These are phyloP conservation scores for Debaryomycetaceae sp. DNA, from an alignment of 1,139 yeast species.

Conservation along the genomic window DNA sequence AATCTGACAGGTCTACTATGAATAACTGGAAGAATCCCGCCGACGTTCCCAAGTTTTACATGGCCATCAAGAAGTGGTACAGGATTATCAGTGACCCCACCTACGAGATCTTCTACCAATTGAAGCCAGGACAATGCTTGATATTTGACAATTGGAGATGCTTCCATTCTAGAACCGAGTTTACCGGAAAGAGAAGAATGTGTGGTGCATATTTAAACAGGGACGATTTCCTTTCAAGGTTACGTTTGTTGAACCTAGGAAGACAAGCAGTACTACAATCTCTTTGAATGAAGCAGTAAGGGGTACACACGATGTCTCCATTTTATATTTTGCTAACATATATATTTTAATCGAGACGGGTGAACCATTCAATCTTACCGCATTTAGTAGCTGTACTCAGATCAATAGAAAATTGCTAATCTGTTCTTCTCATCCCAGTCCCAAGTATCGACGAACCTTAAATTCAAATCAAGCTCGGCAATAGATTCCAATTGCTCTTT, in stretches of 20 bases:
- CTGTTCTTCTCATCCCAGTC: conserved; percentile 51
- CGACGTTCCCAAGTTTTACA: conserved; percentile 57
- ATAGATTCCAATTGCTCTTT: conserved; percentile 53
- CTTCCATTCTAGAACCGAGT: conserved; percentile 67
- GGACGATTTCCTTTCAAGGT: conserved; percentile 63
- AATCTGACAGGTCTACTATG: conserved; percentile 69
- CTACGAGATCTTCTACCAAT: conserved; percentile 54
- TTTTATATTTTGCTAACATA: neutral
- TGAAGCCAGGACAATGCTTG: conserved; percentile 65
- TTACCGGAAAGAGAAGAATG: conserved; percentile 68
- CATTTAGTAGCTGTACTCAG: neutral
- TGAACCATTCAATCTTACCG: no score
- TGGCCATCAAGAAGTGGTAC: conserved; percentile 60
- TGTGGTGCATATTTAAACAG: conserved; percentile 75
- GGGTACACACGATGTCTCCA: neutral
- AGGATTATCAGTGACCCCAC: conserved; percentile 47
- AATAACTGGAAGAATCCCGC: conserved; percentile 51
- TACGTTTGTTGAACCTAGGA: conserved; percentile 51
- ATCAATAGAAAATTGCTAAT: conserved; percentile 45
- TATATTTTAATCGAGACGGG: no score
- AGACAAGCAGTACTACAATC: conserved; percentile 45
- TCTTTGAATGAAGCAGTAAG: conserved; percentile 1
- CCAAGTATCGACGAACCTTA: conserved; percentile 87
- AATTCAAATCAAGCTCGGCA: conserved; percentile 55
- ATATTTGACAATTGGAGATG: conserved; percentile 79